These are phyloP conservation scores for Hypoxylon intermedium DNA, from an alignment of 495 filamentous ascomycete genomes.

Conservation along the genomic window DNA sequence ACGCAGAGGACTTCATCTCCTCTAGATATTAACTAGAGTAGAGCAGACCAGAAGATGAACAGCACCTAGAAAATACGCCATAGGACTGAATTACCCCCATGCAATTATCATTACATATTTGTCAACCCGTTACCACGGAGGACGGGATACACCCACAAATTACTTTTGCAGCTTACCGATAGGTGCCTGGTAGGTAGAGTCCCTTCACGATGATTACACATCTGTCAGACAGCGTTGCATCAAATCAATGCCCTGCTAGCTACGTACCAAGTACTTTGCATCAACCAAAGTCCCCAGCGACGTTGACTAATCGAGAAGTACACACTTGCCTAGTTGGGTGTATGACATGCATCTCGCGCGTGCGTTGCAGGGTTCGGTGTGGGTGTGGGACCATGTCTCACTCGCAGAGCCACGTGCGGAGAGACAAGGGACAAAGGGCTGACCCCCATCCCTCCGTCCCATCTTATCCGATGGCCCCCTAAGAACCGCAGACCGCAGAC, in stretches of 20 bases:
- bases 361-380: conserved; percentile 18
- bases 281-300: conserved; percentile 5
- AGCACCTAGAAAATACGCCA: too few species aligned
- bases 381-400: conserved; percentile 15
- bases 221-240: neutral
- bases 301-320: conserved; percentile 23
- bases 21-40: too few species aligned
- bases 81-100: neutral
- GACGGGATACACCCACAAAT: conserved; percentile 13
- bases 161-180: conserved; percentile 13
- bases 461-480: neutral
- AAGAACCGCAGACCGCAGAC: neutral
- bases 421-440: conserved; percentile 14
- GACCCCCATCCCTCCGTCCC: conserved; percentile 28
- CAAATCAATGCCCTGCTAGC: neutral
- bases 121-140: conserved; percentile 14
- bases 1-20: too few species aligned
- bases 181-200: too few species aligned
- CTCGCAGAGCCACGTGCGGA: conserved; percentile 32
- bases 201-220: conserved; percentile 29
- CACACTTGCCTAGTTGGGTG: conserved; percentile 20
- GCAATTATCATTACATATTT: neutral
- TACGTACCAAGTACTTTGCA: neutral
- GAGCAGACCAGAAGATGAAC: too few species aligned
- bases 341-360: conserved; percentile 28